phyloP scores from a whole-genome alignment of 228 moss, liverwort and hornwort genomes.

The Sphagnum magellanicum region DNA sequence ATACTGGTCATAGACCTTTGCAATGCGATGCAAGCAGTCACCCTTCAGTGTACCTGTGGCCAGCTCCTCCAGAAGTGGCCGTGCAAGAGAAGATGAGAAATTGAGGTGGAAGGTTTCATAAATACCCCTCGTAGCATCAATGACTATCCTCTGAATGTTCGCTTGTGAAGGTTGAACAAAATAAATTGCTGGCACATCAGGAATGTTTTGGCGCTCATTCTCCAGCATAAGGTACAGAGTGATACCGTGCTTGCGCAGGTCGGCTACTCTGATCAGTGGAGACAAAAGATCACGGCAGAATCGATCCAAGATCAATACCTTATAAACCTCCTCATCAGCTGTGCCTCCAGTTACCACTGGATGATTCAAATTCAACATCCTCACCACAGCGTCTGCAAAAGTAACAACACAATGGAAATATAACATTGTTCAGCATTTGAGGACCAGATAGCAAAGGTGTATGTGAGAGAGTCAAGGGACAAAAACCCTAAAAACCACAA shows the following conservation, averaged over 20 bases:
- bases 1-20: slow-evolving; percentile 94
- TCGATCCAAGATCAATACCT: slow-evolving; percentile 85
- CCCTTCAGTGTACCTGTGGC: slow-evolving; percentile 76
- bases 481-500: too few relatives aligned
- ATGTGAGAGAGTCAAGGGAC: too few relatives aligned
- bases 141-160: slow-evolving; percentile 77
- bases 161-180: slow-evolving; percentile 64
- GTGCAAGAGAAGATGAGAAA: slow-evolving; percentile 83
- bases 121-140: slow-evolving; percentile 80
- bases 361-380: slow-evolving; percentile 97
- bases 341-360: slow-evolving; percentile 89
- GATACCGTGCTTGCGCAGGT: slow-evolving; percentile 89
- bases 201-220: slow-evolving; percentile 93
- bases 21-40: slow-evolving; percentile 83
- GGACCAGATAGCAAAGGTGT: too few relatives aligned
- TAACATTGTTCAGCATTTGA: background rate
- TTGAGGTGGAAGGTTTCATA: slow-evolving; percentile 90
- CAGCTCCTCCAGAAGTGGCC: slow-evolving; percentile 78
- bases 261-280: slow-evolving; percentile 87
- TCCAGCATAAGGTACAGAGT: slow-evolving; percentile 87
- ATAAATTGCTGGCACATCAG: slow-evolving; percentile 93
- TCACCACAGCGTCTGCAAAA: slow-evolving; percentile 87
- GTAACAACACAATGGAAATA: background rate
- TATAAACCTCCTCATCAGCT: slow-evolving; percentile 98
- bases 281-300: slow-evolving; percentile 90